Evolutionary conservation across 176 grass and related monocot genomes (phyloP), one percentile per base, ranked within the genome.

Genomic region (Urochloa ruziziensis): DNA sequence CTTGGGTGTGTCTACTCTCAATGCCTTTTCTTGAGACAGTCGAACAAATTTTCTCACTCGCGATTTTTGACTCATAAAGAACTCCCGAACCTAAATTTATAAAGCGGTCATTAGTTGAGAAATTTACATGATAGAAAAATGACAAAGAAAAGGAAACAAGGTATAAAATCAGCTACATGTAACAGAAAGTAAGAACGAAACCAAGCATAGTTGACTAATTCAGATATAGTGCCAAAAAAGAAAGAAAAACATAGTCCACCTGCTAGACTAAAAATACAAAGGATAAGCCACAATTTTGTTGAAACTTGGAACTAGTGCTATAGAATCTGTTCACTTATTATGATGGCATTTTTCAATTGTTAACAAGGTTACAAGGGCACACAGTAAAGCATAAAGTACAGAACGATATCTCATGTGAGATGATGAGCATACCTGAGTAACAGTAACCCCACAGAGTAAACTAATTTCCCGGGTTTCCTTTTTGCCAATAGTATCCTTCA

Each of bases 401-500:
- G 19, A 73, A 33, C 17, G 80, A 49, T 56, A 78, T 67, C 46
- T 12, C 49, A 62, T 79, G 32, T 5, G 19, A 82, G 67, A 85
- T 69, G 40, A 81, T n/a, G 60, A 86, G 86, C 78, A 48, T 35
- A 98, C 96, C 91, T 99, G 93, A 62, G 93, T 94, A 91, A 94
- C 84, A 30, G 91, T 96, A 69, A 94, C 70, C 37, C 83, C 93
- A 90, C 80, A 96, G 75, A 91, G 85, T 87, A 88, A 83, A 9
- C 93, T 96, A 86, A 99, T 94, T 77, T 99, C 96, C 15, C 89
- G 87, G 27, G 85, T 91, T 91, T 99, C 96, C 73, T 84, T 99
- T 87, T 99, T 99, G 19, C 93, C 93, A 87, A 99, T 86, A 83
- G 78, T 90, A 76, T 99, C 96, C 85, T 99, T 99, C 67, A 96